Percentiles rank a stretch among this genome's conserved stretches.
Conservation (phyloP, 1,284 basidiomycete genomes). For the Omphalotus olearius region DNA sequence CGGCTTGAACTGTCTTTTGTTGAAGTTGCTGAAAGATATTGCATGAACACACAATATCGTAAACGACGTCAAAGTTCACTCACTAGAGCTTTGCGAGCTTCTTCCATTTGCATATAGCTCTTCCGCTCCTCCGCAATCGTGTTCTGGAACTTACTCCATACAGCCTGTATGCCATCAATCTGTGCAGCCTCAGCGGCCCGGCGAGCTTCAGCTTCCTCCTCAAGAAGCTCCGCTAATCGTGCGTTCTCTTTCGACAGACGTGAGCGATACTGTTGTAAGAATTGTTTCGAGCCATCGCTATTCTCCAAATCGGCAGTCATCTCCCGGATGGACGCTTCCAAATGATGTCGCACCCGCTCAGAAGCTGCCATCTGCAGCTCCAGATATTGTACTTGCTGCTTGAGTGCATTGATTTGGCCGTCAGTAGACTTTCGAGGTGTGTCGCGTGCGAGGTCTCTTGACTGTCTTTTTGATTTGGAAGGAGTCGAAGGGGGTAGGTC, state of each 20-base stretch:
- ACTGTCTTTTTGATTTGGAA: slow-evolving; percentile 38
- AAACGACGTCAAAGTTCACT: slow-evolving; percentile 16
- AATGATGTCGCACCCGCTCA: slow-evolving; percentile 61
- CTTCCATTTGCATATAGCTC: slow-evolving; percentile 60
- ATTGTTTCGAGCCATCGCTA: slow-evolving; percentile 63
- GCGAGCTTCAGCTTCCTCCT: slow-evolving; percentile 65
- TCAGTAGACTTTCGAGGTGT: slow-evolving; percentile 37
- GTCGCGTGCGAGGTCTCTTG: slow-evolving; percentile 23
- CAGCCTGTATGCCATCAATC: slow-evolving; percentile 59
- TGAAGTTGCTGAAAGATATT: slow-evolving; percentile 48
- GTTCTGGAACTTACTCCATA: slow-evolving; percentile 68
- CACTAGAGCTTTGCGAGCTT: slow-evolving; percentile 70
- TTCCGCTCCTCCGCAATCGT: slow-evolving; percentile 58
- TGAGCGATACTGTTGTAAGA: slow-evolving; percentile 52
- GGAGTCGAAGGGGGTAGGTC: slow-evolving; percentile 34
- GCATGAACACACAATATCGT: background rate
- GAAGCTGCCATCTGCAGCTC: slow-evolving; percentile 69
- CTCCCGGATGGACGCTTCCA: slow-evolving; percentile 59
- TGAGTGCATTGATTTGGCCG: slow-evolving; percentile 49
- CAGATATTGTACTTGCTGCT: slow-evolving; percentile 64
- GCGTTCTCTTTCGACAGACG: slow-evolving; percentile 58
- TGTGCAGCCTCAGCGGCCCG: slow-evolving; percentile 56
- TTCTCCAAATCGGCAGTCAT: slow-evolving; percentile 63
- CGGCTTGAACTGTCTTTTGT: slow-evolving; percentile 59
- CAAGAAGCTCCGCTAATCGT: slow-evolving; percentile 49